These are phyloP conservation scores for Agarophyton chilense DNA, from an alignment of 23 red algal genomes.

Conservation along the genomic window DNA sequence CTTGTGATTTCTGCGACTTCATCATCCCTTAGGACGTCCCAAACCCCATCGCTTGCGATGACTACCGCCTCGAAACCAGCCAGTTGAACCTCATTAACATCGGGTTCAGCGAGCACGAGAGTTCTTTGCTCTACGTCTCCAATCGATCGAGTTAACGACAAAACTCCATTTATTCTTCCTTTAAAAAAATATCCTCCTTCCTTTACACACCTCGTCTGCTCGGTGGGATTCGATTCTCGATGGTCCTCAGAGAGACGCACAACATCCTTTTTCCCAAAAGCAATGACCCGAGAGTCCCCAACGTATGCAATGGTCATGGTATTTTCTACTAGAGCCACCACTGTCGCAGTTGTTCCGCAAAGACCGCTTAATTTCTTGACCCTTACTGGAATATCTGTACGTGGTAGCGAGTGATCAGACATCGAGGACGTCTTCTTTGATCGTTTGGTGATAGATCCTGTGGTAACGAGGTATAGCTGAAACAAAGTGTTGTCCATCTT, in stretches of 20 bases:
- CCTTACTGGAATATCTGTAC: neutral
- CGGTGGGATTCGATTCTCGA: constrained; percentile 59
- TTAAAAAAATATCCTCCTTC: constrained; percentile 79
- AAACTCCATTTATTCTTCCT: constrained; percentile 73
- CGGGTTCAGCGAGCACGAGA: constrained; percentile 82
- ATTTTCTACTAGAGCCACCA: constrained; percentile 36
- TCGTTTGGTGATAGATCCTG: neutral
- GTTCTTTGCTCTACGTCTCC: constrained; percentile 84
- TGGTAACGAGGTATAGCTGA: neutral
- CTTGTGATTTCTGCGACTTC: constrained; percentile 56
- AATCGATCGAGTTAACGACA: constrained; percentile 89
- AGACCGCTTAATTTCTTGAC: neutral
- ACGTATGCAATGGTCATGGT: constrained; percentile 53
- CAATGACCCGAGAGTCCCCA: constrained; percentile 57
- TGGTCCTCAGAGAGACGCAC: constrained; percentile 80
- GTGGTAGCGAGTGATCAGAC: constrained; percentile 32
- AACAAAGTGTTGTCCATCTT: neutral
- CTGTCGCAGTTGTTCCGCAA: constrained; percentile 67
- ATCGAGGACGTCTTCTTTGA: constrained; percentile 24
- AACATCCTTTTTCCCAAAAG: constrained; percentile 30
- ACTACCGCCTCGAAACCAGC: constrained; percentile 78
- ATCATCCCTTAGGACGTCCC: constrained; percentile 83
- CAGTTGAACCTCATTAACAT: constrained; percentile 42
- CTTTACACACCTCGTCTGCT: constrained; percentile 60
- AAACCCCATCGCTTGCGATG: constrained; percentile 91